Conservation (phyloP, 306 rosid genomes). For the Parietaria judaica region DNA sequence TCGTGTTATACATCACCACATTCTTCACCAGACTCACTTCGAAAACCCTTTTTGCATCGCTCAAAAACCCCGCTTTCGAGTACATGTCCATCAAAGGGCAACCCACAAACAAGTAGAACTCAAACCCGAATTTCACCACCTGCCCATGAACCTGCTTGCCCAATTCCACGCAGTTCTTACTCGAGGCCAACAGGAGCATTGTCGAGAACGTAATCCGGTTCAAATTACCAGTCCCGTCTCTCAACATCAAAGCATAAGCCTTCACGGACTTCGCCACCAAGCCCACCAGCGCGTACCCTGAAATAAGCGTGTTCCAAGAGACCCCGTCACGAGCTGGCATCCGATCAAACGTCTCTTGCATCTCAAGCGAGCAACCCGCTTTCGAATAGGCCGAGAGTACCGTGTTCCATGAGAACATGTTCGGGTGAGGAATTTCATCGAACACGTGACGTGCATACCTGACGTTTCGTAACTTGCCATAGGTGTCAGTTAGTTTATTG, state of each 20-base stretch:
- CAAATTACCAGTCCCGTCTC: conserved; percentile 37
- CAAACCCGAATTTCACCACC: conserved; percentile 63
- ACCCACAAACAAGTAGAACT: conserved; percentile 57
- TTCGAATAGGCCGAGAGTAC: conserved; percentile 62
- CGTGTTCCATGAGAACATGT: conserved; percentile 63
- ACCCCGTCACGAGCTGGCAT: conserved; percentile 59
- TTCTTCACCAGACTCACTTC: conserved; percentile 49
- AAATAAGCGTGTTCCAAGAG: conserved; percentile 65
- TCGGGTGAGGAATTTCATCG: conserved; percentile 53
- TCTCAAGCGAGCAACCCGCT: conserved; percentile 35
- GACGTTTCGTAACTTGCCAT: conserved; percentile 37
- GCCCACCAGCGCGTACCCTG: conserved; percentile 45
- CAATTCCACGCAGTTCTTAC: conserved; percentile 35
- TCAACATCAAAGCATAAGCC: conserved; percentile 58
- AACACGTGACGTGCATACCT: conserved; percentile 54
- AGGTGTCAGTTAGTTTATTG: conserved; percentile 46
- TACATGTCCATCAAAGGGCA: conserved; percentile 87
- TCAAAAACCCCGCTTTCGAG: conserved; percentile 44
- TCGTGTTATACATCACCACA: conserved; percentile 66
- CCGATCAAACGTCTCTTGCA: conserved; percentile 40
- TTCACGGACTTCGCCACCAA: conserved; percentile 36
- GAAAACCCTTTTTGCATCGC: conserved; percentile 54
- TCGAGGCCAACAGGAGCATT: conserved; percentile 63
- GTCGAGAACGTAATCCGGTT: conserved; percentile 59
- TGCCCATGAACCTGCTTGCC: conserved; percentile 80